phyloP scores from a whole-genome alignment of 1,139 yeast genomes.

The Candida neerlandica region DNA sequence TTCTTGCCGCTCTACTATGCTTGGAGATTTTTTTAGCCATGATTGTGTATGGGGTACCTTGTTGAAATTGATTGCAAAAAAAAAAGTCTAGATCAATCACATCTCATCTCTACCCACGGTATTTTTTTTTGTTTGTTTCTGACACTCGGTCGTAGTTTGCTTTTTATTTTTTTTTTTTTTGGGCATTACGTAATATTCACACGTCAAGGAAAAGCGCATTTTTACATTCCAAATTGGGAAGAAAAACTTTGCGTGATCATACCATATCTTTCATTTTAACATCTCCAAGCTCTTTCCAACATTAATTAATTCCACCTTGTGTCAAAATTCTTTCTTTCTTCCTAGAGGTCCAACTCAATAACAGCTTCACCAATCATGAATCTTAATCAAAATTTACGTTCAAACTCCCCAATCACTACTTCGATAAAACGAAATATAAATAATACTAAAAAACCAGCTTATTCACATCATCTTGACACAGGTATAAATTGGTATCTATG shows the following conservation, averaged over 20 bases:
- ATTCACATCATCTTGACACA: slow-evolving; percentile 9
- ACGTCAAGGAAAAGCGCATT: neutral
- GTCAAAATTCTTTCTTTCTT: neutral
- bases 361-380: slow-evolving; percentile 8
- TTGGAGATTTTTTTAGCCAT: slow-evolving; percentile 45
- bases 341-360: neutral
- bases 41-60: neutral
- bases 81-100: neutral
- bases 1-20: slow-evolving; percentile 76
- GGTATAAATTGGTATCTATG: slow-evolving; percentile 22
- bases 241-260: neutral
- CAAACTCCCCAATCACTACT: slow-evolving; percentile 5
- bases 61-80: neutral
- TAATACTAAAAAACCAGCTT: slow-evolving; percentile 1
- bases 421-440: slow-evolving; percentile 1
- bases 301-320: neutral
- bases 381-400: slow-evolving; percentile 12
- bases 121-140: neutral
- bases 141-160: neutral
- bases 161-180: no score
- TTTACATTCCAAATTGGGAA: neutral
- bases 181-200: neutral
- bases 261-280: neutral
- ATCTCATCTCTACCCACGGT: slow-evolving; percentile 2
- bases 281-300: neutral